These are phyloP conservation scores for Cystobasidium sp. DNA, from an alignment of 1,284 basidiomycete species.

Conservation along the genomic window DNA sequence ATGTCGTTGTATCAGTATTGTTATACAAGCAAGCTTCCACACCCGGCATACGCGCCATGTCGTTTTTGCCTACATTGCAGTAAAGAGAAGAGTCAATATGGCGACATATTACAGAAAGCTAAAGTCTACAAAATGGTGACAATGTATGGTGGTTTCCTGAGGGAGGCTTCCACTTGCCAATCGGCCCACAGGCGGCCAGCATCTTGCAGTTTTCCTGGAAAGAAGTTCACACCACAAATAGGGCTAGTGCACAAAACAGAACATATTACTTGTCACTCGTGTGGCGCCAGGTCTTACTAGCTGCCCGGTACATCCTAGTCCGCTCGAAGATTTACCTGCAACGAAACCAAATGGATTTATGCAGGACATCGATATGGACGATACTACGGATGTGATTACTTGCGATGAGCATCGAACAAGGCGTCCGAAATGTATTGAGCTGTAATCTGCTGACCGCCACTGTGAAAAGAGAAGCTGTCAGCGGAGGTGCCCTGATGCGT, in stretches of 20 bases:
- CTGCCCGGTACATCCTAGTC: too few relatives aligned
- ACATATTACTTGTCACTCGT: too few relatives aligned
- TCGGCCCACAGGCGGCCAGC: neutral
- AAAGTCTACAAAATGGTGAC: neutral
- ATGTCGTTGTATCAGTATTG: neutral
- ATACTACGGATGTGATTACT: slow-evolving; percentile 4
- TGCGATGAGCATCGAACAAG: slow-evolving; percentile 74
- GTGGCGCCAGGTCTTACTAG: too few relatives aligned
- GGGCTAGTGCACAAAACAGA: too few relatives aligned
- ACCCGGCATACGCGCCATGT: neutral
- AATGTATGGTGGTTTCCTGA: neutral
- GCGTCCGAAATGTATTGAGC: slow-evolving; percentile 78
- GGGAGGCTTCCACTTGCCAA: neutral
- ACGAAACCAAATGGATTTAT: too few relatives aligned
- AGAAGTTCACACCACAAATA: too few relatives aligned
- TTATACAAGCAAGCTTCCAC: neutral
- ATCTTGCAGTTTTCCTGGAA: too few relatives aligned
- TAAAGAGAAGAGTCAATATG: neutral
- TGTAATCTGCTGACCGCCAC: slow-evolving; percentile 40
- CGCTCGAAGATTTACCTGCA: too few relatives aligned
- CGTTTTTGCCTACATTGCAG: neutral
- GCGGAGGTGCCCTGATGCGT: neutral
- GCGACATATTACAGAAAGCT: neutral
- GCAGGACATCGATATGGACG: too few relatives aligned
- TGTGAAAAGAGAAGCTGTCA: neutral